Evolutionary conservation across 768 basidiomycete species (phyloP), one percentile per base, ranked within the genome.

Genomic region (Leccinum obscurum): DNA sequence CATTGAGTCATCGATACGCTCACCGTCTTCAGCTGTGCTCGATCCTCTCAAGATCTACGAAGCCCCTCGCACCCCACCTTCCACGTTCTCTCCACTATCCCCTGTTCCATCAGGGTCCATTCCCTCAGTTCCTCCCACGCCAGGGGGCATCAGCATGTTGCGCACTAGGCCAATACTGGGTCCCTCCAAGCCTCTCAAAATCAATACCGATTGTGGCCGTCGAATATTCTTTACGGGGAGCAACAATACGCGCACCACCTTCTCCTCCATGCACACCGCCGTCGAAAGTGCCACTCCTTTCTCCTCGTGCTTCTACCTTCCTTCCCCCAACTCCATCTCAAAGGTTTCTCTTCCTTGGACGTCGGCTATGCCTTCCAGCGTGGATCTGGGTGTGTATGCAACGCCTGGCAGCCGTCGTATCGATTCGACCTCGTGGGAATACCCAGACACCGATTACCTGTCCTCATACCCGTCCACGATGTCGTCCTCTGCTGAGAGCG

Each of bases 231-330:
- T 72, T 57, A 69, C 75, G 34, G 75, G 75, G 20, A 81, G 78
- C 48, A 77, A 66, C 60, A 83, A 83, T 14, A 80, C 83, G 39
- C 69, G 70, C 54, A 77, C 77, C 28, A 77, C 76, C 0, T 76
- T 78, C 17, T 85, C 86, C 34, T 87, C 87, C 28, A 89, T 90
- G 88, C 88, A 87, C 60, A 90, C 89, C 20, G 89, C 89, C 41
- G 83, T 89, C 52, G 89, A 90, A 72, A 70, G 68, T 35, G 81
- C 83, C 57, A 85, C 83, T 56, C 79, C 81, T 13, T 85, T 83
- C 65, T 80, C 82, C 17, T 85, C 85, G 1, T 81, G 83, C 57
- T 85, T 82, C 64, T 85, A 81, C 65, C 73, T 85, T 56, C 76
- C 77, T 56, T 81, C 79, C 39, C 77, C 81, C 3, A 70, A 76